Percentiles rank a stretch among this genome's conserved stretches.
These are phyloP conservation scores for Penicillium manginii DNA, from an alignment of 495 filamentous ascomycete genomes.

Conservation along the genomic window DNA sequence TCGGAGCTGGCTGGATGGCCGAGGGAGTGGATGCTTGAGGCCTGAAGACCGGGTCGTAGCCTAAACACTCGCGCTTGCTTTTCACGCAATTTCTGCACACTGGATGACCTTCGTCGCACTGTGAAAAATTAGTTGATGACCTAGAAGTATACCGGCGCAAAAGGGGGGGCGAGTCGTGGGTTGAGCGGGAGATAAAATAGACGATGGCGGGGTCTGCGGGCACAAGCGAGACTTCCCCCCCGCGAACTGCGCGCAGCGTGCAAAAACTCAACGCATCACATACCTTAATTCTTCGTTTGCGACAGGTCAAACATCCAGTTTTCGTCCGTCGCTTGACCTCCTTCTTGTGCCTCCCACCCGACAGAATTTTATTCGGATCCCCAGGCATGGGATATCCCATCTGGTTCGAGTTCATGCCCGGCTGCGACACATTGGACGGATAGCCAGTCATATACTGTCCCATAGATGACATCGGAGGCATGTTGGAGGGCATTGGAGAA, in stretches of 20 bases:
- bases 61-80: conserved; percentile 94
- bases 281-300: conserved; percentile 98
- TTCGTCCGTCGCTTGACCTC: conserved; percentile 99
- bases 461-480: conserved; percentile 48
- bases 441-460: conserved; percentile 52
- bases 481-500: conserved; percentile 41
- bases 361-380: conserved; percentile 65
- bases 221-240: conserved; percentile 52
- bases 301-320: conserved; percentile 95
- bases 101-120: conserved; percentile 98
- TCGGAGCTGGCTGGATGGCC: conserved; percentile 76
- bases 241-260: conserved; percentile 28
- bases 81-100: conserved; percentile 97
- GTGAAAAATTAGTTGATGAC: conserved; percentile 24
- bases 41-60: conserved; percentile 98
- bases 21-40: conserved; percentile 73
- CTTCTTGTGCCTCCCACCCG: conserved; percentile 89
- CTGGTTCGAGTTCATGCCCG: conserved; percentile 44
- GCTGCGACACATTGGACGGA: conserved; percentile 38
- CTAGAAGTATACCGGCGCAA: conserved; percentile 14
- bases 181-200: conserved; percentile 32
- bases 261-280: conserved; percentile 50
- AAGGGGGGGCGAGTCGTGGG: conserved; percentile 24
- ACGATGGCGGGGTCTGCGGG: conserved; percentile 48
- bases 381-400: conserved; percentile 48